Percentiles rank a stretch among this genome's conserved stretches.
phyloP scores from a whole-genome alignment of 495 filamentous ascomycete genomes.

The Daldinia concentrica region DNA sequence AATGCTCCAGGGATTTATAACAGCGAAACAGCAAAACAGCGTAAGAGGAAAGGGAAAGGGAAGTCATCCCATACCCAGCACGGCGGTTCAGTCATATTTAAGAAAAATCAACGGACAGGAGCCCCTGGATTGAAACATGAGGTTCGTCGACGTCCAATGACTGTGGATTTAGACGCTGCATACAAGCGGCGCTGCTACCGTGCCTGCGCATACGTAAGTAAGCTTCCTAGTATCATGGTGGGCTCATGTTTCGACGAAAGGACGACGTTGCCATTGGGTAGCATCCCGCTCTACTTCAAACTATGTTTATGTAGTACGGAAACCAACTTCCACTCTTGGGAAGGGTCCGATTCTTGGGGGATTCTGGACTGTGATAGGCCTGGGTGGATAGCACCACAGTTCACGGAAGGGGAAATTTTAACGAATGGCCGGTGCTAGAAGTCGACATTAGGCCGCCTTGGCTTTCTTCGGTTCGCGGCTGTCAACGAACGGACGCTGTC shows the following conservation, averaged over 20 bases:
- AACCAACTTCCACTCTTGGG: conserved; percentile 31
- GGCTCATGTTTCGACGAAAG: conserved; percentile 25
- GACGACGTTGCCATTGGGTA: conserved; percentile 23
- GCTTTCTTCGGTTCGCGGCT: conserved; percentile 8
- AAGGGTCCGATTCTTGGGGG: conserved; percentile 13
- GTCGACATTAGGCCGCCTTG: conserved; percentile 19
- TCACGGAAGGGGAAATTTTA: conserved; percentile 12
- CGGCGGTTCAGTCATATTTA: conserved; percentile 25
- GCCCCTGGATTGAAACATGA: conserved; percentile 26
- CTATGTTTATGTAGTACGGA: conserved; percentile 20
- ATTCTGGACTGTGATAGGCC: conserved; percentile 22
- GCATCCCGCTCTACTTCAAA: conserved; percentile 8
- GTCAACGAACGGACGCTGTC: conserved; percentile 6
- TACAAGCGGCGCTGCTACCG: conserved; percentile 20
- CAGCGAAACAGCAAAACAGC: conserved; percentile 19
- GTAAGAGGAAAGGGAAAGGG: conserved; percentile 1
- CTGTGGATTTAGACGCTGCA: conserved; percentile 18
- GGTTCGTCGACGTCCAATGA: conserved; percentile 9
- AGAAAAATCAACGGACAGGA: conserved; percentile 7
- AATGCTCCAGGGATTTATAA: conserved; percentile 37
- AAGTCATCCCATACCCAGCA: not conserved
- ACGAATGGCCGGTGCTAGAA: conserved; percentile 16
- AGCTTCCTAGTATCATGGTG: conserved; percentile 6
- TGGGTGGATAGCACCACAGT: conserved; percentile 5
- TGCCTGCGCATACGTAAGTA: not conserved